Conservation (phyloP, 2,329 filamentous ascomycete genomes). For the Aureobasidium sp. region DNA sequence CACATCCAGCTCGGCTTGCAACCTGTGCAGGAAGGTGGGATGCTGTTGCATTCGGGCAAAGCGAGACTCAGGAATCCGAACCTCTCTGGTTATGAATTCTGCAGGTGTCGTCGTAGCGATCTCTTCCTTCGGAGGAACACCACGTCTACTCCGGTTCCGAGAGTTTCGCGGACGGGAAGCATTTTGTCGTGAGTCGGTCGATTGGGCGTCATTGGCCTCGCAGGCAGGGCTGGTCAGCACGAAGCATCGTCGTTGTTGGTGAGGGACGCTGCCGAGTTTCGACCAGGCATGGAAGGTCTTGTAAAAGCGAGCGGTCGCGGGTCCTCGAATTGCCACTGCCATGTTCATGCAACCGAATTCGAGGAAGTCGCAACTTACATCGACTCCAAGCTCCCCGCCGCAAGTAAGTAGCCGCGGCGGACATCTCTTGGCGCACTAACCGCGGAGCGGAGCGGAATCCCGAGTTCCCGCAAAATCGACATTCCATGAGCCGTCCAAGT, state of each 20-base stretch:
- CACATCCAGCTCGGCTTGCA: not conserved
- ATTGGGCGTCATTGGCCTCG: not conserved
- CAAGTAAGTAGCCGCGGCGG: too few relatives aligned
- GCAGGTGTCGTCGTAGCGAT: too few relatives aligned
- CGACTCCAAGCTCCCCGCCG: too few relatives aligned
- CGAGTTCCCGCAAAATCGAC: not conserved
- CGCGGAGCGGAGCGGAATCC: not conserved
- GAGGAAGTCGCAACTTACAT: not conserved
- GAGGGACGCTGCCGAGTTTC: not conserved
- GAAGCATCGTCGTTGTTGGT: not conserved
- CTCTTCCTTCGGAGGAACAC: too few relatives aligned
- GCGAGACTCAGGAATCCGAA: not conserved
- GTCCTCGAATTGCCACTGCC: not conserved
- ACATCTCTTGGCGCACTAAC: too few relatives aligned
- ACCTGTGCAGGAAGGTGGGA: not conserved
- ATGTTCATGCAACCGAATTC: not conserved
- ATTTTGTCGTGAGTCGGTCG: too few relatives aligned
- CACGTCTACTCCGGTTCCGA: too few relatives aligned
- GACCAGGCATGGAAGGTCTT: constrained; percentile 37
- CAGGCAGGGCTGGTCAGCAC: not conserved
- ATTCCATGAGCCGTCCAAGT: not conserved
- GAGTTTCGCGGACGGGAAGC: too few relatives aligned
- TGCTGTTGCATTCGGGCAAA: not conserved
- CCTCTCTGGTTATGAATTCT: too few relatives aligned
- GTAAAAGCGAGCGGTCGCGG: constrained; percentile 31